These are phyloP conservation scores for Clonostachys sp. DNA, from an alignment of 2,329 filamentous ascomycete genomes.

Conservation along the genomic window DNA sequence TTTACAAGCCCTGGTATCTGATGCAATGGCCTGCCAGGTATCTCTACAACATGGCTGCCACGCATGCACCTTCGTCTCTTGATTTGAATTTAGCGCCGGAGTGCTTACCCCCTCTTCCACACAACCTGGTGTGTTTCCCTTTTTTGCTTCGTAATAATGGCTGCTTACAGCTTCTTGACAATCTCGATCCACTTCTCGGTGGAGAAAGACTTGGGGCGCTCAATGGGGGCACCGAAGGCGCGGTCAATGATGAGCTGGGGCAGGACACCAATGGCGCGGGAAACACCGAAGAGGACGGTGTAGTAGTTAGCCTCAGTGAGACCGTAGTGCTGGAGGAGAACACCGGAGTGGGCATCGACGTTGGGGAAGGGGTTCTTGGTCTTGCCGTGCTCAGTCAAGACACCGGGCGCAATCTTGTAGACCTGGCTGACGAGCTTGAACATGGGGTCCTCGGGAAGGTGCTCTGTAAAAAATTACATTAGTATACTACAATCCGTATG, in stretches of 20 bases:
- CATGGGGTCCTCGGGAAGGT: constrained; percentile 96
- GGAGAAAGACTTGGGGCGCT: constrained; percentile 98
- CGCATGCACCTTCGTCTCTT: no score
- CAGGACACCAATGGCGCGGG: constrained; percentile 94
- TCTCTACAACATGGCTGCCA: no score
- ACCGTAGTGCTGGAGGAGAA: constrained; percentile 99
- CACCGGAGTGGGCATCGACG: constrained; percentile 97
- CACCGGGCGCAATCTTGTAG: constrained; percentile 98
- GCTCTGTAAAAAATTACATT: constrained; percentile 42
- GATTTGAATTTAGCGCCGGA: no score
- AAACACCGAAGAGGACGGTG: constrained; percentile 99
- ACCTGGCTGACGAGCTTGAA: constrained; percentile 99
- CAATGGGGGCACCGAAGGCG: constrained; percentile 92
- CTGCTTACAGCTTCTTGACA: constrained; percentile 77
- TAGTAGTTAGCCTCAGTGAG: constrained; percentile 99
- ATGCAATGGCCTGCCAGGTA: no score
- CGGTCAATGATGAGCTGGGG: constrained; percentile 99
- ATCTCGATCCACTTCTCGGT: constrained; percentile 96
- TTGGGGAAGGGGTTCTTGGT: constrained; percentile 99
- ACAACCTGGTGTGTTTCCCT: not conserved
- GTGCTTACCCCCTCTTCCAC: not conserved
- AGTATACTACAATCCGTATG: not conserved
- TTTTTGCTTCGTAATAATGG: not conserved
- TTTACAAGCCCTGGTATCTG: not conserved
- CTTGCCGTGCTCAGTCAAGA: constrained; percentile 99